Conservation (phyloP, 2,329 filamentous ascomycete species). For the Verticillium tricorpus region DNA sequence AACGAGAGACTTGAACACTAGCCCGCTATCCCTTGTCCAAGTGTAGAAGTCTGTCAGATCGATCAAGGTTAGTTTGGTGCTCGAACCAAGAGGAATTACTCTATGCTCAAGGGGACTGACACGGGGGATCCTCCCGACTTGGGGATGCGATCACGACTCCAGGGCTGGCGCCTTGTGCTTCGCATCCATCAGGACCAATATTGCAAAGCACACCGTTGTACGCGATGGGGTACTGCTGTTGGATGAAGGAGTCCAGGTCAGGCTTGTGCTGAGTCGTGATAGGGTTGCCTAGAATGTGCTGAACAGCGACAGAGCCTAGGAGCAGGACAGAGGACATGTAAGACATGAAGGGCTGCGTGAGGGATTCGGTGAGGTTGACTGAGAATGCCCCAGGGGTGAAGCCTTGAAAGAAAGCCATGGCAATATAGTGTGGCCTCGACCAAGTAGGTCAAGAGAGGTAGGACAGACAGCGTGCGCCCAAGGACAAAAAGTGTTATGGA, state of each 20-base stretch:
- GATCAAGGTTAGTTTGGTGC: neutral
- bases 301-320: constrained; percentile 46
- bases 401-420: constrained; percentile 10
- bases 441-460: neutral
- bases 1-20: constrained; percentile 64
- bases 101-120: constrained; percentile 29
- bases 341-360: constrained; percentile 41
- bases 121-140: constrained; percentile 47
- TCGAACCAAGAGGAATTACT: neutral
- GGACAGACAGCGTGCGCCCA: neutral
- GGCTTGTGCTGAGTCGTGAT: constrained; percentile 15
- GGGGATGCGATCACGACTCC: constrained; percentile 56
- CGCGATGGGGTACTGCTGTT: constrained; percentile 46
- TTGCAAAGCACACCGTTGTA: constrained; percentile 51
- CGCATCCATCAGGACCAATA: constrained; percentile 48
- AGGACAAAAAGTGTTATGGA: neutral
- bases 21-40: constrained; percentile 73
- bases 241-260: constrained; percentile 48
- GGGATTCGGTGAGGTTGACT: constrained; percentile 8
- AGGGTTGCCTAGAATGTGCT: constrained; percentile 45
- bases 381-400: constrained; percentile 7
- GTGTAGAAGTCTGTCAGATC: constrained; percentile 64
- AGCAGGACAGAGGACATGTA: constrained; percentile 42
- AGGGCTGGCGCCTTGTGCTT: constrained; percentile 38
- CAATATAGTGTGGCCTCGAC: neutral